Base-by-base conservation (phyloP, 148 eudicot genomes). In the Fagopyrum tataricum region DNA sequence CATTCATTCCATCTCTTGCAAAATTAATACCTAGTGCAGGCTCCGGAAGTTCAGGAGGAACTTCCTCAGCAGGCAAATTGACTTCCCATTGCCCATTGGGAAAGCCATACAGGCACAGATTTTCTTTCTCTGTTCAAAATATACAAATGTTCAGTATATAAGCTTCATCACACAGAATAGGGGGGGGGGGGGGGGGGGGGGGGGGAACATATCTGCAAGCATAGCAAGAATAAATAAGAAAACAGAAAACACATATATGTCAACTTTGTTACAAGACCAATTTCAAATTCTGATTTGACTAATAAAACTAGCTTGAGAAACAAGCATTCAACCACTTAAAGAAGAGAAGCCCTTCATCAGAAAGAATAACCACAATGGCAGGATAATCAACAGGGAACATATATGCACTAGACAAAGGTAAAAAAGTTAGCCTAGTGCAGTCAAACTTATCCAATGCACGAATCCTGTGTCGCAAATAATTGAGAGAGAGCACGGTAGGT, bases 21-120 rank as follows among this genome's bases (percentile, higher is more conserved):
- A 88, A 88, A 76, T 88, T 88, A 74, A 88, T 88, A 74, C 92
- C 92, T 78, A 88, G 80, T 62, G 92, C 92, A 80, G 92, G 92
- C 83, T 86, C 92, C 14, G 92, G 92, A 8, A 88, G 84, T 80
- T 88, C 92, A 7, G 92, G 92, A 46, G 92, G 92, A 73, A 88
- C 92, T 82, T 88, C 89, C 73, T 88, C 92, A 47, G 90, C 92
- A 14, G 93, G 93, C 66, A 89, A 80, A 76, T 85, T 89, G 75
- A 89, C 93, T 76, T 89, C 93, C 93, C 93, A 89, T 42, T 80
- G 81, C 79, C 86, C 90, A 81, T 82, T 89, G 39, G 93, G 93
- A 75, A 78, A 87, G 71, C 90, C 93, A 76, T 89, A 89, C 61
- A 89, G 78, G 74, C 93, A 89, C 61, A 89, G 93, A 72, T 89